Conservation (phyloP, 1,284 basidiomycete species). For the Irpex sp. region DNA sequence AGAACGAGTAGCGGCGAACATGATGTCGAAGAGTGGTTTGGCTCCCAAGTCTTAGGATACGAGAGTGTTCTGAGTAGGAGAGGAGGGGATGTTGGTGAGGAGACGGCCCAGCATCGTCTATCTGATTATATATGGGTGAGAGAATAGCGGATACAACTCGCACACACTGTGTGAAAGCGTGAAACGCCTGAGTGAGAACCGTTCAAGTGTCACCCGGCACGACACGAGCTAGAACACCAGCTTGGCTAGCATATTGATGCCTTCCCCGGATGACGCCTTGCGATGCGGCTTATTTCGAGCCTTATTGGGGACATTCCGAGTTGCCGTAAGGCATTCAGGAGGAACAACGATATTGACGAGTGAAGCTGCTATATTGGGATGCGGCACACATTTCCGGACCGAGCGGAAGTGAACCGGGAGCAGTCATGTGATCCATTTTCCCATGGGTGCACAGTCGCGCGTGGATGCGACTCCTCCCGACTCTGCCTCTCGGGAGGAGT, state of each 20-base stretch:
- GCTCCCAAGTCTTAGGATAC: neutral
- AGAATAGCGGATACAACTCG: neutral
- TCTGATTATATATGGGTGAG: conserved; percentile 6
- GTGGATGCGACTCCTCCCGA: neutral
- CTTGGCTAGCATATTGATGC: neutral
- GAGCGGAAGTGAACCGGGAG: neutral
- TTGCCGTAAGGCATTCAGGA: neutral
- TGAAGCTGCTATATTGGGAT: neutral
- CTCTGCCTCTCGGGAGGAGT: neutral
- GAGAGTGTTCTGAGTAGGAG: neutral
- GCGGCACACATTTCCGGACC: neutral
- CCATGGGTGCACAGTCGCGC: neutral
- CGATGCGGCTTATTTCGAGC: neutral
- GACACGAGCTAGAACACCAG: neutral
- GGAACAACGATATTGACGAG: neutral
- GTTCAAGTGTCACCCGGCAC: neutral
- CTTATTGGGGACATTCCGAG: neutral
- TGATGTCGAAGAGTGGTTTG: neutral
- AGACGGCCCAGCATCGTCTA: neutral
- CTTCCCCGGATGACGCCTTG: neutral
- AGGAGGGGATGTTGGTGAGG: neutral
- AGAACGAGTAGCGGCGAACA: conserved; percentile 13
- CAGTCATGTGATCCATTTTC: neutral
- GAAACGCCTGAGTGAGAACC: neutral
- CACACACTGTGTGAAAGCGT: conserved; percentile 1